Percentiles rank a stretch among this genome's conserved stretches.
These are phyloP conservation scores for Penicillium sclerotiorum DNA, from an alignment of 2,329 filamentous ascomycete genomes.

Conservation along the genomic window DNA sequence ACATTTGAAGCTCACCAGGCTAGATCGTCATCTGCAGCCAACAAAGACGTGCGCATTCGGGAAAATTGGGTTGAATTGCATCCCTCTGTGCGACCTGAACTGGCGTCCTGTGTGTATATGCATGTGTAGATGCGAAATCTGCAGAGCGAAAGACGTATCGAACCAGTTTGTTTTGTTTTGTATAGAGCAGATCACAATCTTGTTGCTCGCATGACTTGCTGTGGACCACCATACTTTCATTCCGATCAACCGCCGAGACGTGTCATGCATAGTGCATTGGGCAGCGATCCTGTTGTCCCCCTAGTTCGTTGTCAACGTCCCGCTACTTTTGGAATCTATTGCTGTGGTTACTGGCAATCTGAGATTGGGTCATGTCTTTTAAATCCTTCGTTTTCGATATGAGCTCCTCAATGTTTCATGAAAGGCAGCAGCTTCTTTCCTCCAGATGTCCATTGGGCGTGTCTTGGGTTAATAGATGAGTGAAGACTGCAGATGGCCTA, in stretches of 20 bases:
- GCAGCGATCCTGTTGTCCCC: not conserved
- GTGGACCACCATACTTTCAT: not conserved
- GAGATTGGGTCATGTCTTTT: no score
- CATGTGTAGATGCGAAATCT: not conserved
- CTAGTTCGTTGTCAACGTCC: not conserved
- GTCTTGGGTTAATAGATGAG: no score
- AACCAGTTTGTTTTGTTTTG: no score
- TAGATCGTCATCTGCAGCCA: not conserved
- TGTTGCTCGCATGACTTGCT: not conserved
- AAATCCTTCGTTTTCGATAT: no score
- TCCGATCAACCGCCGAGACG: conserved; percentile 1
- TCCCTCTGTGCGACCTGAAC: conserved; percentile 12
- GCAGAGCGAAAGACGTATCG: no score
- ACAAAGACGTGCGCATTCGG: not conserved
- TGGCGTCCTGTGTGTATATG: not conserved
- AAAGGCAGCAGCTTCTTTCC: no score
- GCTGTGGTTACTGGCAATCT: not conserved
- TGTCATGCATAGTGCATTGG: conserved; percentile 5
- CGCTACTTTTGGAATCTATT: not conserved
- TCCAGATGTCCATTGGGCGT: no score
- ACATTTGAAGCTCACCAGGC: not conserved
- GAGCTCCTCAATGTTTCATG: no score
- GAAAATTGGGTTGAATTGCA: conserved; percentile 3
- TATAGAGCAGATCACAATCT: conserved; percentile 7
- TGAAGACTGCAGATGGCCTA: no score